Evolutionary conservation across 805 yeast species (phyloP).

Genomic region (Saitoella complicata): DNA sequence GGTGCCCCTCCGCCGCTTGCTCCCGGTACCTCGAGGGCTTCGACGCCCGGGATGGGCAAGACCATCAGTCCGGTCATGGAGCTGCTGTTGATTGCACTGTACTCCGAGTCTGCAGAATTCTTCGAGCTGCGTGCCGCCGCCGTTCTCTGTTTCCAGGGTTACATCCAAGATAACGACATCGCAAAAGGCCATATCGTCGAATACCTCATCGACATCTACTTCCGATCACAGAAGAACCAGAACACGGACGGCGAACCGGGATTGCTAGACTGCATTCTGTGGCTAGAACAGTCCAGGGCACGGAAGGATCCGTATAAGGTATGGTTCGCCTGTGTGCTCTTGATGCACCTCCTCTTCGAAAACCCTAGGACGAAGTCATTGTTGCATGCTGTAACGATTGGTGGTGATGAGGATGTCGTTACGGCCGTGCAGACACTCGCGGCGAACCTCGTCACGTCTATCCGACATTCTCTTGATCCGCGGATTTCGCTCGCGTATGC

Average conservation of each 20-base stretch:
- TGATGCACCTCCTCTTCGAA: slow-evolving; percentile 47
- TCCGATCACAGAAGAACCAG: background rate
- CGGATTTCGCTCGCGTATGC: slow-evolving; percentile 64
- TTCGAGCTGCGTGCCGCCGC: slow-evolving; percentile 74
- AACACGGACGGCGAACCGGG: background rate
- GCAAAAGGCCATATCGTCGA: slow-evolving; percentile 46
- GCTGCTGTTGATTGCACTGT: slow-evolving; percentile 55
- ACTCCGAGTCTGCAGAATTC: slow-evolving; percentile 63
- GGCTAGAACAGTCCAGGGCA: background rate
- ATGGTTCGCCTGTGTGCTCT: slow-evolving; percentile 64
- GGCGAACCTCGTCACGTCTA: slow-evolving; percentile 51
- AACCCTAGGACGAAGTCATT: slow-evolving; percentile 31
- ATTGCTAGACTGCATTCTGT: background rate
- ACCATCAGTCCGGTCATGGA: slow-evolving; percentile 47
- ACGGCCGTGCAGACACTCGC: slow-evolving; percentile 59
- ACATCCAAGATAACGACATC: slow-evolving; percentile 44
- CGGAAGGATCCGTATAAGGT: slow-evolving; percentile 70
- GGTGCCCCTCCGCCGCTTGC: slow-evolving; percentile 28
- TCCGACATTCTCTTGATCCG: slow-evolving; percentile 43
- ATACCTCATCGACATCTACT: slow-evolving; percentile 36
- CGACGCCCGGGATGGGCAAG: too few species aligned
- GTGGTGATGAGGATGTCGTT: slow-evolving; percentile 55
- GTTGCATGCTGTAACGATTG: slow-evolving; percentile 37
- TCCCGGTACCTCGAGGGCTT: slow-evolving; percentile 6
- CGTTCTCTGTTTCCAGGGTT: slow-evolving; percentile 46